Evolutionary conservation across 306 rosid genomes (phyloP).

Genomic region (Canavalia ensiformis): DNA sequence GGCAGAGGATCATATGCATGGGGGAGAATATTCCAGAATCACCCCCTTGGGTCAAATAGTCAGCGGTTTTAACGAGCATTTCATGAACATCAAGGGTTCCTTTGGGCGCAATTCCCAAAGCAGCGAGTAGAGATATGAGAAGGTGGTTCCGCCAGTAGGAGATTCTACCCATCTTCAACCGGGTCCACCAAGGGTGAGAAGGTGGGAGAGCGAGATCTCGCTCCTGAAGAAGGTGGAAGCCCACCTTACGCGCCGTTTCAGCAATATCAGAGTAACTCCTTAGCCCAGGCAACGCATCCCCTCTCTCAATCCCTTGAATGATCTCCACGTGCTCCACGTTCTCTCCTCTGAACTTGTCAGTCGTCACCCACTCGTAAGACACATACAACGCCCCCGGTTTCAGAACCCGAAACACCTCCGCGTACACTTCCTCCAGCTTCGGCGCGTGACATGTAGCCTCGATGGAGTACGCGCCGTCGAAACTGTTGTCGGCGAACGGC

Average conservation of each 20-base stretch:
- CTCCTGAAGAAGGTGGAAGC: no score
- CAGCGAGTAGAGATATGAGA: conserved; percentile 56
- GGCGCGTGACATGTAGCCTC: no score
- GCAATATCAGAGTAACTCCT: no score
- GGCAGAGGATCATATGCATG: conserved; percentile 83
- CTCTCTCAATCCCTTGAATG: not conserved
- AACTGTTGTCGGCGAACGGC: no score
- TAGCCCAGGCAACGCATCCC: no score
- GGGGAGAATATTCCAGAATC: conserved; percentile 78
- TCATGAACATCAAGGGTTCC: conserved; percentile 83
- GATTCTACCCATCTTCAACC: conserved; percentile 76
- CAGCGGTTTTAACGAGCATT: conserved; percentile 77
- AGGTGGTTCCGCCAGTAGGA: conserved; percentile 89
- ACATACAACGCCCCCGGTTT: no score
- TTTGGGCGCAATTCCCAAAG: conserved; percentile 75
- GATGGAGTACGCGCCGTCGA: no score
- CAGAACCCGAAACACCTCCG: no score
- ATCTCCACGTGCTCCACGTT: conserved; percentile 22
- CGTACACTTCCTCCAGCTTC: no score
- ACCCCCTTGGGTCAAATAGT: conserved; percentile 68
- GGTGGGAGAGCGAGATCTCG: conserved; percentile 49
- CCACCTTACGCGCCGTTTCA: no score
- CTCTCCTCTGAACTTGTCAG: no score
- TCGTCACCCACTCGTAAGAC: no score
- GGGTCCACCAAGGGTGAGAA: conserved; percentile 72